phyloP scores from a whole-genome alignment of 78 protist species.

The Pigoraptor vietnamica region DNA sequence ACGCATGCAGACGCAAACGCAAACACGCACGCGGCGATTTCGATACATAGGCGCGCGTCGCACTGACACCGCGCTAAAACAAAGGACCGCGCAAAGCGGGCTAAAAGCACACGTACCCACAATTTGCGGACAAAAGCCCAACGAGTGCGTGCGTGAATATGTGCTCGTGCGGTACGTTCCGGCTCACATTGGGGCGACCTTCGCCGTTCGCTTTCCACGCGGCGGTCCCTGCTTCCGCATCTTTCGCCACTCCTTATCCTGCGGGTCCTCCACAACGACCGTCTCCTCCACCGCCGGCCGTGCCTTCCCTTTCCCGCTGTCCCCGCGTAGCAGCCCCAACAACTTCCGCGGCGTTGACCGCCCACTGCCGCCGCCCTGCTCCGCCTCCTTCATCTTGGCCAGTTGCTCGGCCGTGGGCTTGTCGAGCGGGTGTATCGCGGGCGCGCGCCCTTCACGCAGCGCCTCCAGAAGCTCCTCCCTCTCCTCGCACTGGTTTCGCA shows the following conservation, averaged over 20 bases:
- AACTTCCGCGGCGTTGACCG: neutral
- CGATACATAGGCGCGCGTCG: too few relatives aligned
- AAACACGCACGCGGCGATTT: too few relatives aligned
- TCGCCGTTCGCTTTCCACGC: neutral
- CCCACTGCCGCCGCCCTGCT: neutral
- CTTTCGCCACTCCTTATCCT: neutral
- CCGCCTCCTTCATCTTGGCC: neutral
- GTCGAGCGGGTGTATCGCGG: neutral
- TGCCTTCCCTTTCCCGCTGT: neutral
- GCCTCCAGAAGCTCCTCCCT: neutral
- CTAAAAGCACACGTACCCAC: too few relatives aligned
- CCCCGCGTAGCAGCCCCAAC: neutral
- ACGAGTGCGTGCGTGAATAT: too few relatives aligned
- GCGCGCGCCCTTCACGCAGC: neutral
- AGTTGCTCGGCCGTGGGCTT: neutral
- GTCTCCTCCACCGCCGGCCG: neutral
- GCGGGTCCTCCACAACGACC: neutral
- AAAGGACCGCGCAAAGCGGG: too few relatives aligned
- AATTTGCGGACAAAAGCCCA: too few relatives aligned
- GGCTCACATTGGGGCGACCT: neutral
- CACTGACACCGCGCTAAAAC: too few relatives aligned
- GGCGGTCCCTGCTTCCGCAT: neutral
- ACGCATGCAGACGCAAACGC: too few relatives aligned
- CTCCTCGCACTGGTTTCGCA: neutral
- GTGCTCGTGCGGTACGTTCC: too few relatives aligned